phyloP scores from a whole-genome alignment of 2,329 filamentous ascomycete species.

The Capronia americana region DNA sequence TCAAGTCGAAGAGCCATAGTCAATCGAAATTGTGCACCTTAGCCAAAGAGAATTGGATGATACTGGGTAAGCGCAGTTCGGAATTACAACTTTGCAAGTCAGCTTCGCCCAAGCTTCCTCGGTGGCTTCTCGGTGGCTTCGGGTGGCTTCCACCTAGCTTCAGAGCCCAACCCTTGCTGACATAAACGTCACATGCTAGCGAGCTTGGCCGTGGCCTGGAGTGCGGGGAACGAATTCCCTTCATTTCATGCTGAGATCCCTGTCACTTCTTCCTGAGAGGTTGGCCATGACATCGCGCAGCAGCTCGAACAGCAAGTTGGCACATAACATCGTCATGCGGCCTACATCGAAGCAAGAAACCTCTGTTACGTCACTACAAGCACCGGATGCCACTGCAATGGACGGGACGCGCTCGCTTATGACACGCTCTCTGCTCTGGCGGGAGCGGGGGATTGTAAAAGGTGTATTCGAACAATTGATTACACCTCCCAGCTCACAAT shows the following conservation, averaged over 20 bases:
- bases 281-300: conserved; percentile 5
- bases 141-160: no score
- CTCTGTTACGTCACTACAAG: conserved; percentile 8
- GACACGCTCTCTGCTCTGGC: conserved; percentile 8
- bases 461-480: background rate
- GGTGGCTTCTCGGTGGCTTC: no score
- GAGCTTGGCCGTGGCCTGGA: background rate
- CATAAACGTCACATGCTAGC: background rate
- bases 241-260: conserved; percentile 8
- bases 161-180: background rate
- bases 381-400: background rate
- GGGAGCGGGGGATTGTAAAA: conserved; percentile 5
- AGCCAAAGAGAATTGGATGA: background rate
- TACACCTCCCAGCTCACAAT: conserved; percentile 41
- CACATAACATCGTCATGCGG: conserved; percentile 13
- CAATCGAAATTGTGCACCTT: background rate
- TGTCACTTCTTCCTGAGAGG: conserved; percentile 5
- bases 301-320: background rate
- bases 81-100: background rate
- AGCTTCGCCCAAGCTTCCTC: background rate
- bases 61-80: background rate
- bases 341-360: background rate
- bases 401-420: conserved; percentile 9
- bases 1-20: background rate
- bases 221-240: background rate